A percentile compares a stretch with the other conserved stretches of the same genome.
phyloP scores from a whole-genome alignment of 1,284 basidiomycete genomes.

The Laetiporus sulphureus region DNA sequence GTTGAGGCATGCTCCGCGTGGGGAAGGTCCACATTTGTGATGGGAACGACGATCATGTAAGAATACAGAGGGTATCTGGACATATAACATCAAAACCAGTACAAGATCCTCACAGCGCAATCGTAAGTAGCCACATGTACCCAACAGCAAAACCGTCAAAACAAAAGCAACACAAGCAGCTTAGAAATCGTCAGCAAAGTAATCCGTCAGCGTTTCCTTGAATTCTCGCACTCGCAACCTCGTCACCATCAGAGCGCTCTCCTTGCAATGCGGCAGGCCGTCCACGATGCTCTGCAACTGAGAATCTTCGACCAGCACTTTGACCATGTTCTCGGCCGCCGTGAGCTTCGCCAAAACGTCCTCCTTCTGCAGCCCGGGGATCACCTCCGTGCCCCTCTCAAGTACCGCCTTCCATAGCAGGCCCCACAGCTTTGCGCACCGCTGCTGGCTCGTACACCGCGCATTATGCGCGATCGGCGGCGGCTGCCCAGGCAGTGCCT shows the following conservation, averaged over 20 bases:
- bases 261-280: conserved; percentile 30
- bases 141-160: too few species aligned
- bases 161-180: too few species aligned
- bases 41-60: too few species aligned
- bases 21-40: too few species aligned
- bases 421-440: conserved; percentile 35
- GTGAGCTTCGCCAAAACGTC: conserved; percentile 34
- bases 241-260: conserved; percentile 25
- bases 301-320: conserved; percentile 36
- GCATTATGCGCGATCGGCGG: conserved; percentile 32
- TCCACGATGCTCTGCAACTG: conserved; percentile 32
- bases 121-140: too few species aligned
- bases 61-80: too few species aligned
- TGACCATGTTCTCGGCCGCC: conserved; percentile 35
- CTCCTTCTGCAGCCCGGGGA: conserved; percentile 28
- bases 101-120: too few species aligned
- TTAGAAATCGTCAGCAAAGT: conserved; percentile 28
- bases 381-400: conserved; percentile 30
- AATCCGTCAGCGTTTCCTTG: conserved; percentile 26
- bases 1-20: too few species aligned
- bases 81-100: too few species aligned
- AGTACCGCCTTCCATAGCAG: conserved; percentile 34
- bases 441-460: conserved; percentile 33
- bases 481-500: conserved; percentile 31
- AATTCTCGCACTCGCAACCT: conserved; percentile 24